These are phyloP conservation scores for Colletotrichum sp. DNA, from an alignment of 2,329 filamentous ascomycete genomes.

Conservation along the genomic window DNA sequence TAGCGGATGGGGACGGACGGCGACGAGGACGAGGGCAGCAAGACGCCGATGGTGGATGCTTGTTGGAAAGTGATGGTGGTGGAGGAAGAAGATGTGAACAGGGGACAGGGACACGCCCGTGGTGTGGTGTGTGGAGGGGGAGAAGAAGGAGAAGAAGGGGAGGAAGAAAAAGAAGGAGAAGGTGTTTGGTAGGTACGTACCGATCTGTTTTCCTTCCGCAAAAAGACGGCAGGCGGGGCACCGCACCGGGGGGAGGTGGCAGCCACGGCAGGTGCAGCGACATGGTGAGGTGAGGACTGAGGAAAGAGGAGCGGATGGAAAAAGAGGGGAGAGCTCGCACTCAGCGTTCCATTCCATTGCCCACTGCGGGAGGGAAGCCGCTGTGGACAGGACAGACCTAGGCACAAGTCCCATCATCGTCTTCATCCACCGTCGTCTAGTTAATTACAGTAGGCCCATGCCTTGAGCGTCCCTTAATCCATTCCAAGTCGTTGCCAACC, in stretches of 20 bases:
- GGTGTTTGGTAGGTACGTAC: neutral
- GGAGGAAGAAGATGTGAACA: neutral
- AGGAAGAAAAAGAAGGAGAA: neutral
- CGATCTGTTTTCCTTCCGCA: neutral
- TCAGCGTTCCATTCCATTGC: neutral
- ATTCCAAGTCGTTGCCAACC: neutral
- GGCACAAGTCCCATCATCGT: neutral
- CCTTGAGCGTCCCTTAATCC: neutral
- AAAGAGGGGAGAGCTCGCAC: slow-evolving; percentile 13
- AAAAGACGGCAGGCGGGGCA: neutral
- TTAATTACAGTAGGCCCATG: neutral
- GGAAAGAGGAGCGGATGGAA: neutral
- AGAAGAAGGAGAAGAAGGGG: neutral
- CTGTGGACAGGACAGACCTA: neutral
- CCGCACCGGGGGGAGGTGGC: neutral
- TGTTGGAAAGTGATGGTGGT: neutral
- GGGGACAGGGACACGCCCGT: neutral
- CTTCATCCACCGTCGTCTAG: neutral
- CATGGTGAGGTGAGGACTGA: neutral
- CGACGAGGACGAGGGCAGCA: neutral
- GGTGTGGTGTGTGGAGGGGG: neutral
- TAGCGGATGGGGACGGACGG: neutral
- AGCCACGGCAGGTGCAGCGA: neutral
- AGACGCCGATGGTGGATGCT: neutral
- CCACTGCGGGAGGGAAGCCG: neutral